Base-by-base conservation (phyloP, 1,284 basidiomycete species). In the Cryptococcus deneoformans region DNA sequence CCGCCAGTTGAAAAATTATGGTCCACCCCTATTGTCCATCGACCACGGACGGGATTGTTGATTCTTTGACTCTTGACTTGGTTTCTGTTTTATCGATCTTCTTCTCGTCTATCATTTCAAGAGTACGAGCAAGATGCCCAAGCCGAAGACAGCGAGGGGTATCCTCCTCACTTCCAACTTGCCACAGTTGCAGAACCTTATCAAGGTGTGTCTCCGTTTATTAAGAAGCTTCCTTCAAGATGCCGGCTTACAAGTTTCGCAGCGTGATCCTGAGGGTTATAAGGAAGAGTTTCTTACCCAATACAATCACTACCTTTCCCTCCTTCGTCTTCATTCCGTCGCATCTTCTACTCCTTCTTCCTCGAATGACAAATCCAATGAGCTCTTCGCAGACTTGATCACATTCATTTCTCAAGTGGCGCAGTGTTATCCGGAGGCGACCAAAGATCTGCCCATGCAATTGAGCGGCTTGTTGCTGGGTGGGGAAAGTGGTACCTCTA, bases 241-340 rank as follows among this genome's bases (percentile, higher is more conserved):
- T 4, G 29, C 5, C 50, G 46, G 56, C 62, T 82, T 61, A 38
- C 16, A 24, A 16, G 38, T 79, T n/a, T 29, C 29, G 7, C 60
- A 76, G 79, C 85, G 96, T 56, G 92, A 97, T 73, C 90, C 95
- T 2, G 78, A 82, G 6, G 88, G 86, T 0, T 99, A 99, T 81
- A 88, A 87, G 72, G 94, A 98, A 66, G 96, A 99, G 70, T 99
- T 99, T 71, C 76, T 93, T n/a, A 92, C 94, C 63, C 96, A 99
- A 82, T 98, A 93, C 89, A 92, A 93, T 65, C 93, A 98, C 76
- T 98, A 93, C 79, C 86, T 90, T 67, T 90, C 87, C 58, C 86
- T 91, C 57, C 84, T 90, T 45, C 86, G 90, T 70, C 89, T 98
- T 64, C 73, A 77, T 53, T 68, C 71, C 3, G 64, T 75, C 0